A percentile compares a stretch with the other conserved stretches of the same genome.
These are phyloP conservation scores for Termitomyces sp. DNA, from an alignment of 768 basidiomycete genomes.

Conservation along the genomic window DNA sequence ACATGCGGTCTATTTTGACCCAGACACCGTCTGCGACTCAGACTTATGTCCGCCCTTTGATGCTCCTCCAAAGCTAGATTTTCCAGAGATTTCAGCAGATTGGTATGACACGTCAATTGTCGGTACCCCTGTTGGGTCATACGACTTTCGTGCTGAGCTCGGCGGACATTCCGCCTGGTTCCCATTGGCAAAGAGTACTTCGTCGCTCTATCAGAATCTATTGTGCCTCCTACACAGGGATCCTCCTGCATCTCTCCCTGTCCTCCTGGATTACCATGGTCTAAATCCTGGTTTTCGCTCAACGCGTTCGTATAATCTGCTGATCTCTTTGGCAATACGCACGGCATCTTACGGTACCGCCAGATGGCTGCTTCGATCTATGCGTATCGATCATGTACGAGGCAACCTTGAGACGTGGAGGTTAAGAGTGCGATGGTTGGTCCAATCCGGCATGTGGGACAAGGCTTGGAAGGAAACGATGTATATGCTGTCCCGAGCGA, in stretches of 20 bases:
- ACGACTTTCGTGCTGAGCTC: neutral
- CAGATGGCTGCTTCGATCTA: conserved; percentile 36
- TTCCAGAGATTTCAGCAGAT: neutral
- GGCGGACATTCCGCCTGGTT: conserved; percentile 4
- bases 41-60: conserved; percentile 20
- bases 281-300: conserved; percentile 30
- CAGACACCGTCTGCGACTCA: conserved; percentile 16
- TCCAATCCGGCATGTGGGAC: conserved; percentile 51
- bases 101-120: conserved; percentile 8
- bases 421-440: conserved; percentile 49
- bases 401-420: conserved; percentile 51
- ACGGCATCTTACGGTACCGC: conserved; percentile 42
- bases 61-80: neutral
- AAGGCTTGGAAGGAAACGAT: conserved; percentile 46
- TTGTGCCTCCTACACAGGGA: conserved; percentile 28
- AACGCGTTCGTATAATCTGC: conserved; percentile 39
- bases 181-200: conserved; percentile 23
- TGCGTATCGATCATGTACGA: conserved; percentile 36
- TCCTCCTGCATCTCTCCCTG: conserved; percentile 25
- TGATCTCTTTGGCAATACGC: conserved; percentile 44
- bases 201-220: conserved; percentile 36
- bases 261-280: conserved; percentile 46
- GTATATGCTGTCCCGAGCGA: conserved; percentile 10
- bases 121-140: conserved; percentile 6
- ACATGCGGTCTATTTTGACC: conserved; percentile 13